A percentile compares a stretch with the other conserved stretches of the same genome.
phyloP scores from a whole-genome alignment of 768 basidiomycete species.

The Kondoa malvinella region DNA sequence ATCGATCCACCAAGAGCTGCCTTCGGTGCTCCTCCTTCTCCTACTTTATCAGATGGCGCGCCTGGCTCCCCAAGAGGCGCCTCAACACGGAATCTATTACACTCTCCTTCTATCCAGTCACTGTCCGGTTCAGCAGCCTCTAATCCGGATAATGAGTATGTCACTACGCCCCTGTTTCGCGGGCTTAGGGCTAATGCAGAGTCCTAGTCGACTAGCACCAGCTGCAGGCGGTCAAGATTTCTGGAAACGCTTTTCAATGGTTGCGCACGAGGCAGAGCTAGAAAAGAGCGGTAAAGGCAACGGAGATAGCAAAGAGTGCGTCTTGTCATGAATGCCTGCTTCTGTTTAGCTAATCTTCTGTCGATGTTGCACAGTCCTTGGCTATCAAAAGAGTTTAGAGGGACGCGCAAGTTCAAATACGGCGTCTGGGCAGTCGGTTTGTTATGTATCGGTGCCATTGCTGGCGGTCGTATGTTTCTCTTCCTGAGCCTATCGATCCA shows the following conservation, averaged over 20 bases:
- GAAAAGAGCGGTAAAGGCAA: neutral
- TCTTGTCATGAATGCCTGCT: neutral
- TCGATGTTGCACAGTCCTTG: neutral
- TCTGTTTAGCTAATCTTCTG: neutral
- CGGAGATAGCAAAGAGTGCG: neutral
- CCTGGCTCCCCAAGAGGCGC: neutral
- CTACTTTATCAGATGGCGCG: neutral
- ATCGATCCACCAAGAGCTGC: neutral
- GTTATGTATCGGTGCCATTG: neutral
- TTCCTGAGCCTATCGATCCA: neutral
- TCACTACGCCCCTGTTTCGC: no score
- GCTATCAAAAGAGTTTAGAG: neutral
- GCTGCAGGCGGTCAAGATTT: neutral
- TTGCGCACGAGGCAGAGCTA: neutral
- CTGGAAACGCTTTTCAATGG: neutral
- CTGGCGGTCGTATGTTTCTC: neutral
- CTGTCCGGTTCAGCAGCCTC: neutral
- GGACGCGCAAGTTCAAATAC: neutral
- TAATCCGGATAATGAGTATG: neutral
- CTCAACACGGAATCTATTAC: neutral
- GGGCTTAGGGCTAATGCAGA: no score
- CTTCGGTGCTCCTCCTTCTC: neutral
- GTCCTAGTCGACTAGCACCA: neutral
- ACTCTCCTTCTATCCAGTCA: neutral
- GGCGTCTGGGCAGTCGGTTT: neutral